Conservation (phyloP, 495 filamentous ascomycete species). For the Penicillium malachiteum region DNA sequence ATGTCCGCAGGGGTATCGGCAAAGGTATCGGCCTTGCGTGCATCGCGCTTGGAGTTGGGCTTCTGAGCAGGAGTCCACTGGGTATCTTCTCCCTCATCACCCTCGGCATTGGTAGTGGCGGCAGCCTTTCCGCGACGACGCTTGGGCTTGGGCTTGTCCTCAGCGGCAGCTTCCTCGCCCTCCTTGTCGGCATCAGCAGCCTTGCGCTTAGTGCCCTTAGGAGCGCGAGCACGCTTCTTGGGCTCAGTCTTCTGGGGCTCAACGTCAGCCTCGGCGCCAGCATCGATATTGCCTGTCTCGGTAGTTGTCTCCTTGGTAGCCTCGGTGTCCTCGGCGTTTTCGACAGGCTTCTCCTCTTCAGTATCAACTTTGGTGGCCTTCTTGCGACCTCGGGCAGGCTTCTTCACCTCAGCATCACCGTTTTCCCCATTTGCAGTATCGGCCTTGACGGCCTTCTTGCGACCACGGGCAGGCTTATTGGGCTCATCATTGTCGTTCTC, state of each 20-base stretch:
- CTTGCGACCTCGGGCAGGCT: constrained; percentile 23
- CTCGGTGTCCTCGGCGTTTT: constrained; percentile 9
- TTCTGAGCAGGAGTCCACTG: no score
- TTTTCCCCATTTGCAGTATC: neutral
- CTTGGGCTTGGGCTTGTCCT: no score
- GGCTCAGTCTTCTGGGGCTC: constrained; percentile 23
- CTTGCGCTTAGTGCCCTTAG: no score
- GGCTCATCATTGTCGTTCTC: neutral
- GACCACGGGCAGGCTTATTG: constrained; percentile 20
- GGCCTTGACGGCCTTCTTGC: constrained; percentile 31
- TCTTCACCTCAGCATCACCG: constrained; percentile 26
- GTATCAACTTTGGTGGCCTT: constrained; percentile 8
- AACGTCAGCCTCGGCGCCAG: constrained; percentile 19
- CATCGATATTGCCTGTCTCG: constrained; percentile 21
- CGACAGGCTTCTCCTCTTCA: neutral
- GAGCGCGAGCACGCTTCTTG: no score
- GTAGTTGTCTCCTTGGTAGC: constrained; percentile 20
- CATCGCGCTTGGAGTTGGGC: no score
- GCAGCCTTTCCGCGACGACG: no score
- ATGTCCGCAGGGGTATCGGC: no score
- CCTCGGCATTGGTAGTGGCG: no score
- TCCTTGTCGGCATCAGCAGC: no score
- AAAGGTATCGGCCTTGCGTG: no score
- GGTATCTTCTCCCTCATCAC: no score
- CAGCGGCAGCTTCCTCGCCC: no score